phyloP scores from a whole-genome alignment of 1,284 basidiomycete species.

The Microbotryomycetes sp. region DNA sequence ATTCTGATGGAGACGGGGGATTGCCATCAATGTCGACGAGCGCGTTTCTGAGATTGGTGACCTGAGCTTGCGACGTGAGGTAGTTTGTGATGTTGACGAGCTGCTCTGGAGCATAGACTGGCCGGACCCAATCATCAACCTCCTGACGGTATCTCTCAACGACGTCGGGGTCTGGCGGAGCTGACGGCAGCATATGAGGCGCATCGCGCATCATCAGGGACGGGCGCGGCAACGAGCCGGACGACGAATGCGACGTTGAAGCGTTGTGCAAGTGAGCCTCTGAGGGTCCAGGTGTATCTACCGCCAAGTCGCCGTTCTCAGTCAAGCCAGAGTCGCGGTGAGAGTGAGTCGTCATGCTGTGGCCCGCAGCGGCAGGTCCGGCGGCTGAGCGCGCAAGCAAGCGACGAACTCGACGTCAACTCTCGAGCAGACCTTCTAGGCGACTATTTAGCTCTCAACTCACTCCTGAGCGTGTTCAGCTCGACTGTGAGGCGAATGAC shows the following conservation, averaged over 20 bases:
- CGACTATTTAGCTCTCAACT: not conserved
- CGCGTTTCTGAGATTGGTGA: not conserved
- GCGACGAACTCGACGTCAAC: no score
- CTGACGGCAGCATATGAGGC: not conserved
- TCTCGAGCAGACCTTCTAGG: not conserved
- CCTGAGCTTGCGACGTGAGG: not conserved
- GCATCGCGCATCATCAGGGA: not conserved
- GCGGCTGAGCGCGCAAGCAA: no score
- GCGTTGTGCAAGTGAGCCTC: not conserved
- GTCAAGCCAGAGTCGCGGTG: not conserved
- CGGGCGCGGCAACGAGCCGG: not conserved
- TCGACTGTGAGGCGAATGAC: not conserved
- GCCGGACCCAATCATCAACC: not conserved
- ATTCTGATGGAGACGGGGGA: not conserved
- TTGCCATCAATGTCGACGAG: conserved; percentile 1
- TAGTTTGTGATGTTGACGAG: not conserved
- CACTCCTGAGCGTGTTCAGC: not conserved
- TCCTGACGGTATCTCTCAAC: not conserved
- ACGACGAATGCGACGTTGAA: not conserved
- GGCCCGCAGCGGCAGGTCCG: no score
- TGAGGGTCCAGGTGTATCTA: not conserved
- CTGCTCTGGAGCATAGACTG: not conserved
- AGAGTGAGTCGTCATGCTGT: not conserved
- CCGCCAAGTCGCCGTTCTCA: not conserved
- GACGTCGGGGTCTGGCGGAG: not conserved